Evolutionary conservation across 2,329 filamentous ascomycete genomes (phyloP).

Genomic region (Samsoniella hepiali): DNA sequence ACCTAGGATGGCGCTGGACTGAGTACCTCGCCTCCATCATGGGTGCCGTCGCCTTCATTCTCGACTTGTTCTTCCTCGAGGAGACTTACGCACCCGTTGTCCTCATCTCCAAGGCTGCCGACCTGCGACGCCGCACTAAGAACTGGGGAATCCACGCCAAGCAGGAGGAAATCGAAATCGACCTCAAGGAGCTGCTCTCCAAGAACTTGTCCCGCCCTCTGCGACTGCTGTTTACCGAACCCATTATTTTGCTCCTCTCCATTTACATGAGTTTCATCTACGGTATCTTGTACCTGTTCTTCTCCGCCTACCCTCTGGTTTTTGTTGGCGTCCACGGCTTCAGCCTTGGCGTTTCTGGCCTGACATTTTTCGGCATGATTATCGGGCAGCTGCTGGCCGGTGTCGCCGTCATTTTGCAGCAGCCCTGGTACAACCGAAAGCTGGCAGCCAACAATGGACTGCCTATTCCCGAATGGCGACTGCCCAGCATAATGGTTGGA

Average conservation of each 20-base stretch:
- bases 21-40: conserved; percentile 63
- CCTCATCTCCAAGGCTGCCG: conserved; percentile 57
- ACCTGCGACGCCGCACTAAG: conserved; percentile 60
- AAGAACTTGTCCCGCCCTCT: conserved; percentile 67
- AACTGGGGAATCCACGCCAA: conserved; percentile 71
- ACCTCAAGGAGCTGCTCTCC: conserved; percentile 58
- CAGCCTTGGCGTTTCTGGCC: conserved; percentile 64
- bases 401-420: conserved; percentile 56
- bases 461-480: conserved; percentile 64
- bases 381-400: conserved; percentile 68
- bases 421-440: conserved; percentile 67
- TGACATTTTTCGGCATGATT: conserved; percentile 86
- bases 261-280: conserved; percentile 76
- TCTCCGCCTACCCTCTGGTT: conserved; percentile 80
- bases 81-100: conserved; percentile 71
- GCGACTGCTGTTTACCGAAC: conserved; percentile 63
- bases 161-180: conserved; percentile 68
- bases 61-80: conserved; percentile 60
- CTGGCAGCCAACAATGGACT: conserved; percentile 64
- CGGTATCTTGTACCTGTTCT: conserved; percentile 76
- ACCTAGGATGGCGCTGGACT: conserved; percentile 72
- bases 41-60: conserved; percentile 56
- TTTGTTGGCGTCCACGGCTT: conserved; percentile 72
- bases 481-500: conserved; percentile 59
- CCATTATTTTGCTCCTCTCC: conserved; percentile 65